Conservation (phyloP, 2,329 filamentous ascomycete species). For the Penicillium sp. region DNA sequence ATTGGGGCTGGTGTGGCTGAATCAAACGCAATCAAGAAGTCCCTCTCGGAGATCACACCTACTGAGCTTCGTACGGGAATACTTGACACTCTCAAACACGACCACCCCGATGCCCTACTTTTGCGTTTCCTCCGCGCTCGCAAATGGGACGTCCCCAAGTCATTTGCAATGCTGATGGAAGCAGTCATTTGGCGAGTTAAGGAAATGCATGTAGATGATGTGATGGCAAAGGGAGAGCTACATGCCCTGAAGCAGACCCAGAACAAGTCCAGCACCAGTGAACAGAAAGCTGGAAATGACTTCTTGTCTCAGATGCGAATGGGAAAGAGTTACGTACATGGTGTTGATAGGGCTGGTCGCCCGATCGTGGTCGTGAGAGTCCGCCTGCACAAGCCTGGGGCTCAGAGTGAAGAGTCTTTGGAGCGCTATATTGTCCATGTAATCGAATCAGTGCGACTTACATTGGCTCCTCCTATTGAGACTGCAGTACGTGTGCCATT, state of each 20-base stretch:
- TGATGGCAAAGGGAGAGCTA: constrained; percentile 72
- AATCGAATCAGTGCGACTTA: constrained; percentile 86
- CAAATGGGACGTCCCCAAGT: constrained; percentile 90
- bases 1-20: constrained; percentile 37
- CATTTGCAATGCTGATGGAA: constrained; percentile 84
- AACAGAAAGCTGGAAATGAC: constrained; percentile 66
- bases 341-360: constrained; percentile 73
- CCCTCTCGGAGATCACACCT: constrained; percentile 69
- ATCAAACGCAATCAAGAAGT: constrained; percentile 75
- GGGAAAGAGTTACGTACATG: constrained; percentile 90
- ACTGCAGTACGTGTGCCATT: constrained; percentile 66
- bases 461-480: constrained; percentile 74
- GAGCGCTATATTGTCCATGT: constrained; percentile 87
- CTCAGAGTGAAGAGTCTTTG: constrained; percentile 76
- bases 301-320: constrained; percentile 79
- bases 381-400: constrained; percentile 75
- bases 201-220: constrained; percentile 82
- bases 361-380: constrained; percentile 83
- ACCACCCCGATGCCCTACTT: constrained; percentile 80
- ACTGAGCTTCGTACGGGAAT: constrained; percentile 74
- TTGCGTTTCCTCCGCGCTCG: constrained; percentile 77
- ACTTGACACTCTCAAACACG: constrained; percentile 88
- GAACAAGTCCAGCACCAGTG: constrained; percentile 50
- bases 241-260: constrained; percentile 58
- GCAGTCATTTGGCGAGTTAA: constrained; percentile 84